Conservation (phyloP, 805 yeast species). For the Ogataea ganodermae region DNA sequence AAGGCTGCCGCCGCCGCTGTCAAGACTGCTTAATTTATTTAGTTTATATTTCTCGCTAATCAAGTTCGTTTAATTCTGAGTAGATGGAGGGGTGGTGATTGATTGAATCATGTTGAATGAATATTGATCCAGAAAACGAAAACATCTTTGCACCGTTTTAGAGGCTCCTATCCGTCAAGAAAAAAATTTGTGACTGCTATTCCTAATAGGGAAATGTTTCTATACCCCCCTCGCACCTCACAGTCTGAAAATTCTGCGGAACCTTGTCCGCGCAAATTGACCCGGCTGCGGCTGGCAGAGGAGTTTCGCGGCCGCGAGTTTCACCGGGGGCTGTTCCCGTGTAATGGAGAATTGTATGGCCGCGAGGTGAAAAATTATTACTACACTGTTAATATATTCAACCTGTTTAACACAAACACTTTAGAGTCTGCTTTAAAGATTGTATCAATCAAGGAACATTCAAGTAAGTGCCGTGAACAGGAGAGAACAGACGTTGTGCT, state of each 20-base stretch:
- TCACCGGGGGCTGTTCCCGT: background rate
- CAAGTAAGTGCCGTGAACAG: slow-evolving; percentile 4
- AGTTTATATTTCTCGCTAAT: slow-evolving; percentile 1
- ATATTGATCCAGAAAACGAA: too few species aligned
- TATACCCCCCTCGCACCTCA: background rate
- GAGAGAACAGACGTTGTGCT: slow-evolving; percentile 2
- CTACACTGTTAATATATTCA: background rate
- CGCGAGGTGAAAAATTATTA: slow-evolving; percentile 4
- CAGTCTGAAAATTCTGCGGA: background rate
- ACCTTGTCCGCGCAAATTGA: too few species aligned
- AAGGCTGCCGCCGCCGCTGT: slow-evolving; percentile 67
- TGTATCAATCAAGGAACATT: slow-evolving; percentile 4
- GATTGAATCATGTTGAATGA: too few species aligned
- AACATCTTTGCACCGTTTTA: background rate
- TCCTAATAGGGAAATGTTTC: background rate
- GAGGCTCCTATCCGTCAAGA: background rate
- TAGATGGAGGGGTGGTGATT: too few species aligned
- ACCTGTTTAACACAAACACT: background rate
- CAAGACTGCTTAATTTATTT: slow-evolving; percentile 2
- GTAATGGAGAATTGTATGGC: background rate
- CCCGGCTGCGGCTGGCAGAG: too few species aligned
- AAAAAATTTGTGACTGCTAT: slow-evolving; percentile 3
- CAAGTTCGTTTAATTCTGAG: background rate
- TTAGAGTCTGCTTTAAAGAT: slow-evolving; percentile 1
- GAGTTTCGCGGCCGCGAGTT: background rate